Evolutionary conservation across 164 flowering plant species (phyloP).

Genomic region (Dillenia turbinata): DNA sequence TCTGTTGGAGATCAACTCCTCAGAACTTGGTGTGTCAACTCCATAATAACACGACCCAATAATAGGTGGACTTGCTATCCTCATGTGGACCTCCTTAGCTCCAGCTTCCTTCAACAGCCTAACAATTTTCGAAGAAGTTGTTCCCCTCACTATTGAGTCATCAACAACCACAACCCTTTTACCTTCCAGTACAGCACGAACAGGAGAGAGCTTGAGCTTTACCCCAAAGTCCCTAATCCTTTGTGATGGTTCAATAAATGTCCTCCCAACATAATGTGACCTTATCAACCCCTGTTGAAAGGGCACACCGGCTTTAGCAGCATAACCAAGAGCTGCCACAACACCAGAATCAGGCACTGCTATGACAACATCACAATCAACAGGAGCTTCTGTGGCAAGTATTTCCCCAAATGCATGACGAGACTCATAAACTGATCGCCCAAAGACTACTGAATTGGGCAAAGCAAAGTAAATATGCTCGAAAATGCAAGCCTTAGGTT

Average conservation of each 20-base stretch:
- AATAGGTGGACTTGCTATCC: slow-evolving; percentile 92
- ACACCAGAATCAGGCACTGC: slow-evolving; percentile 94
- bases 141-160: slow-evolving; percentile 92
- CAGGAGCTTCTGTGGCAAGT: slow-evolving; percentile 78
- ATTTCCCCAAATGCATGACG: slow-evolving; percentile 59
- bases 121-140: slow-evolving; percentile 84
- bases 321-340: slow-evolving; percentile 89
- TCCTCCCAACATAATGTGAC: slow-evolving; percentile 88
- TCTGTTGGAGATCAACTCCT: slow-evolving; percentile 77
- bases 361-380: slow-evolving; percentile 91
- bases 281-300: slow-evolving; percentile 78
- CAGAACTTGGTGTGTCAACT: slow-evolving; percentile 76
- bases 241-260: slow-evolving; percentile 90
- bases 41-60: slow-evolving; percentile 87
- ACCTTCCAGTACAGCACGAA: slow-evolving; percentile 68
- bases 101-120: slow-evolving; percentile 85
- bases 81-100: slow-evolving; percentile 92
- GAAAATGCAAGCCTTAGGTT: slow-evolving; percentile 73
- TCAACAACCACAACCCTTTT: slow-evolving; percentile 94
- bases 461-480: slow-evolving; percentile 87
- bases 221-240: slow-evolving; percentile 88
- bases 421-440: slow-evolving; percentile 75
- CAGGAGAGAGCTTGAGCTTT: slow-evolving; percentile 82
- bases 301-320: slow-evolving; percentile 72
- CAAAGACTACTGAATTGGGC: slow-evolving; percentile 79